A percentile compares a stretch with the other conserved stretches of the same genome.
phyloP scores from a whole-genome alignment of 441 rosid species.

The Gossypium schwendimanii region DNA sequence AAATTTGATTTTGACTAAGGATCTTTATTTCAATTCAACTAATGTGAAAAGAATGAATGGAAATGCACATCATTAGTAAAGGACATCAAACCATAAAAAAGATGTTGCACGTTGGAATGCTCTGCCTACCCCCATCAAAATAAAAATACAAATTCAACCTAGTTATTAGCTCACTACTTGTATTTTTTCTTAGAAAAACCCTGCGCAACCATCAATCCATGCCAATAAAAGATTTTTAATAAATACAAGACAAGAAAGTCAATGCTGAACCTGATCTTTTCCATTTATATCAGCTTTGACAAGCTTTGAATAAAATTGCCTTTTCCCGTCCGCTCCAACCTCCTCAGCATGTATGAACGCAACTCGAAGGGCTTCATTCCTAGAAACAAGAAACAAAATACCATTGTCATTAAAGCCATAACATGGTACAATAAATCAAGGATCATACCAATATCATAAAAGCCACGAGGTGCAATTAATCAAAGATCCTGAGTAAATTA shows the following conservation, averaged over 20 bases:
- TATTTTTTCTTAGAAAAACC: neutral
- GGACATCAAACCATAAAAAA: neutral
- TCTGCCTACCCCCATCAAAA: neutral
- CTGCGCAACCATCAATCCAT: neutral
- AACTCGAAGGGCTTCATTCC: conserved; percentile 95
- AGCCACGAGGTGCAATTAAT: neutral
- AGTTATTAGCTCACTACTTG: neutral
- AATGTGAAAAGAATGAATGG: neutral
- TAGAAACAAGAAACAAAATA: conserved; percentile 8
- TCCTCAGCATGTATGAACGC: conserved; percentile 94
- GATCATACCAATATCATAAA: neutral
- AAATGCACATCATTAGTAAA: neutral
- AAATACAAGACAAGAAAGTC: conserved; percentile 11
- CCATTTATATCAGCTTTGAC: conserved; percentile 96
- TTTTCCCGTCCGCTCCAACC: conserved; percentile 47
- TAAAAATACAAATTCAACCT: neutral
- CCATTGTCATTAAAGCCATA: neutral
- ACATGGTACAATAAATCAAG: neutral
- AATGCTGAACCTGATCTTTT: conserved; percentile 76
- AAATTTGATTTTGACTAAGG: neutral
- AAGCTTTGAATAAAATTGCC: conserved; percentile 75
- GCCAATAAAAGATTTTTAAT: neutral
- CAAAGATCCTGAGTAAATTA: neutral
- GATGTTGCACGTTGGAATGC: neutral
- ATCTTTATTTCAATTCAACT: neutral